Conservation (phyloP, 768 basidiomycete genomes). For the Leccinum obscurum region DNA sequence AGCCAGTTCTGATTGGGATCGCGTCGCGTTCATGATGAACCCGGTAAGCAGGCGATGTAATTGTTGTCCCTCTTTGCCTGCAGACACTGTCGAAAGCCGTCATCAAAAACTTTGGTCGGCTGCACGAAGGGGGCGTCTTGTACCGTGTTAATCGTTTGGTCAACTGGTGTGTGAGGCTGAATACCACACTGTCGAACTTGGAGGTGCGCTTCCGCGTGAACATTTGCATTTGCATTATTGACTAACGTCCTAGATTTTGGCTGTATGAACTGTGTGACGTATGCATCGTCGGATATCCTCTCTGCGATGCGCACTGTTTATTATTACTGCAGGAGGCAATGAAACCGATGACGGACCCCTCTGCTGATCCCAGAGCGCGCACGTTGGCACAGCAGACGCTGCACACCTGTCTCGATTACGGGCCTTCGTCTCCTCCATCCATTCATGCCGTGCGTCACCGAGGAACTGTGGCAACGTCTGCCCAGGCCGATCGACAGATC, state of each 20-base stretch:
- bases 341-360: conserved; percentile 93
- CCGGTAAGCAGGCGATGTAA: conserved; percentile 48
- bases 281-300: conserved; percentile 74
- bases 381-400: conserved; percentile 92
- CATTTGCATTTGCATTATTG: background rate
- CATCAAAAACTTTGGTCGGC: conserved; percentile 83
- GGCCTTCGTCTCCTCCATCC: conserved; percentile 91
- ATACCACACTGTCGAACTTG: conserved; percentile 43
- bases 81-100: conserved; percentile 80
- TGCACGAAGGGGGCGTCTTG: conserved; percentile 89
- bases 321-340: conserved; percentile 78
- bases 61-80: background rate
- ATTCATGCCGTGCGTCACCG: conserved; percentile 66
- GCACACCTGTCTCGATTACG: conserved; percentile 90
- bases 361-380: conserved; percentile 64
- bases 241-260: conserved; percentile 71
- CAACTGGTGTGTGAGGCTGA: conserved; percentile 82
- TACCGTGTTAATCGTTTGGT: conserved; percentile 97
- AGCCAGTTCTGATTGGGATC: no score
- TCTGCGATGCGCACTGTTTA: background rate
- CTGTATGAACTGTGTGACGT: conserved; percentile 99
- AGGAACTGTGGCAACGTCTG: conserved; percentile 84
- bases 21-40: conserved; percentile 78
- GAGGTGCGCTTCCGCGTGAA: conserved; percentile 54
- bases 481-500: conserved; percentile 85